phyloP scores from a whole-genome alignment of 257 asterid genomes.

The Solanum boliviense region DNA sequence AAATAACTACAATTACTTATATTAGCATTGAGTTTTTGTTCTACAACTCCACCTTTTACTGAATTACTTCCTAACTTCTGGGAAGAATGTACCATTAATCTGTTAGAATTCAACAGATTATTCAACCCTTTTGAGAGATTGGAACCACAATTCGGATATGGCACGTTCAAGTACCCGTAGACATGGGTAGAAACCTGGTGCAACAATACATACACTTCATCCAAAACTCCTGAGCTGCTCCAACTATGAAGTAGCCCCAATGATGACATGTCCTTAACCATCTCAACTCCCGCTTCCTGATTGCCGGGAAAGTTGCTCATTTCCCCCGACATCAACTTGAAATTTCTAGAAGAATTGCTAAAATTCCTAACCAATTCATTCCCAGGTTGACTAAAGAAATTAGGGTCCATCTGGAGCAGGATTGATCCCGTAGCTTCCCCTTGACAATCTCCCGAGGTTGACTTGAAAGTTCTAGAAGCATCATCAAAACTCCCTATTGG shows the following conservation, averaged over 20 bases:
- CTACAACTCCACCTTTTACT: slow-evolving; percentile 30
- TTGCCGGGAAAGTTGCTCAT: slow-evolving; percentile 23
- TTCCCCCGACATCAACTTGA: slow-evolving; percentile 42
- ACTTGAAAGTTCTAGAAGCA: neutral
- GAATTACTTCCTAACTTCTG: slow-evolving; percentile 20
- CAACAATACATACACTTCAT: slow-evolving; percentile 21
- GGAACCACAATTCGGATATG: slow-evolving; percentile 36
- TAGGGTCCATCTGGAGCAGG: slow-evolving; percentile 1
- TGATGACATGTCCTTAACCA: neutral
- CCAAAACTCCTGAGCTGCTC: slow-evolving; percentile 35
- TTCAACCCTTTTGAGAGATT: neutral
- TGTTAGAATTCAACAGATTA: slow-evolving; percentile 14
- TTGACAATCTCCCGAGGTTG: neutral
- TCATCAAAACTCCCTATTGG: neutral
- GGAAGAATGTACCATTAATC: slow-evolving; percentile 37
- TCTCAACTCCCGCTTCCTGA: slow-evolving; percentile 6
- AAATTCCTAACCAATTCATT: neutral
- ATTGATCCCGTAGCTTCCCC: slow-evolving; percentile 14
- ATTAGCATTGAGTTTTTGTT: slow-evolving; percentile 23
- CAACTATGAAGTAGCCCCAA: slow-evolving; percentile 23
- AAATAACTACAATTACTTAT: slow-evolving; percentile 5
- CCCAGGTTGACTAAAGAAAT: neutral
- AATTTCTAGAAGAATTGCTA: slow-evolving; percentile 10
- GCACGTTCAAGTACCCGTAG: slow-evolving; percentile 34
- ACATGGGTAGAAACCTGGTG: slow-evolving; percentile 37